Evolutionary conservation across 805 yeast species (phyloP).

Genomic region (Maudiozyma turicensis): DNA sequence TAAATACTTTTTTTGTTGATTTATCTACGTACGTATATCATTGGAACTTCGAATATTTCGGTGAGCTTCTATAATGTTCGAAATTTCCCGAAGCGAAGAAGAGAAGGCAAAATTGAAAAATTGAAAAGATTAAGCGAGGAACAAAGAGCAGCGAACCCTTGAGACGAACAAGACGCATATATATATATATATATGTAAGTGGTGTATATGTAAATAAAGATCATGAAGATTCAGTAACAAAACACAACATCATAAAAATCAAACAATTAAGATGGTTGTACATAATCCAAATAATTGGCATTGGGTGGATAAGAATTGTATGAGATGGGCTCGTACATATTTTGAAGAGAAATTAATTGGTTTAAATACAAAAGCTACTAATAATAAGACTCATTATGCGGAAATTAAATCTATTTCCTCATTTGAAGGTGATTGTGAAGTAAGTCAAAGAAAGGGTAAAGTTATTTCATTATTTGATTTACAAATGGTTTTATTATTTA

Average conservation of each 20-base stretch:
- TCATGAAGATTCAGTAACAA: background rate
- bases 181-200: too few relatives aligned
- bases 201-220: too few relatives aligned
- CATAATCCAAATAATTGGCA: constrained; percentile 99
- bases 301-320: constrained; percentile 97
- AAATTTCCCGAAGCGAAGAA: too few relatives aligned
- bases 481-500: constrained; percentile 50
- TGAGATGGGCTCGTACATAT: constrained; percentile 79
- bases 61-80: too few relatives aligned
- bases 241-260: background rate
- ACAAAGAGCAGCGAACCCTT: too few relatives aligned
- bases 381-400: constrained; percentile 23
- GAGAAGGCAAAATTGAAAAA: too few relatives aligned
- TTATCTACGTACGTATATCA: too few relatives aligned
- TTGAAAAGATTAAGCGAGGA: too few relatives aligned
- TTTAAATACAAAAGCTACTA: constrained; percentile 26
- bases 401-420: constrained; percentile 30
- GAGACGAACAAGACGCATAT: too few relatives aligned
- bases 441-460: constrained; percentile 93
- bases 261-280: constrained; percentile 56
- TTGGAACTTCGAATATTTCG: too few relatives aligned
- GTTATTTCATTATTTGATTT: constrained; percentile 87
- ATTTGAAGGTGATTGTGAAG: constrained; percentile 93
- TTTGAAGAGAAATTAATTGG: constrained; percentile 54
- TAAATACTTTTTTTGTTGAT: too few relatives aligned